Evolutionary conservation across 768 basidiomycete species (phyloP), one percentile per base, ranked within the genome.

Genomic region (Boletus rex-veris): DNA sequence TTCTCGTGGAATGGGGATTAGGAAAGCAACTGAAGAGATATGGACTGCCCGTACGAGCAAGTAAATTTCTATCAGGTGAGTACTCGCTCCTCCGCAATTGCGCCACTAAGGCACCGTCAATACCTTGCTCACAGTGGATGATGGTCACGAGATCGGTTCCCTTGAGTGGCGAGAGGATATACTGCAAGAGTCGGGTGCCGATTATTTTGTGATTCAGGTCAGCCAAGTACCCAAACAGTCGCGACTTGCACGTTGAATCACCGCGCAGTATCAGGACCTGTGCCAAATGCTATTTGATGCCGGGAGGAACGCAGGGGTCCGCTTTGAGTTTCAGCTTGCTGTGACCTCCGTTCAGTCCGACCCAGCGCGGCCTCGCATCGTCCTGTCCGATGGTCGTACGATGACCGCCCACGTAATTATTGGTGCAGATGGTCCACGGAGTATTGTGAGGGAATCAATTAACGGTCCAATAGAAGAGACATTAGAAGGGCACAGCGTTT

Each of bases 341-440:
- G 79, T 79, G 44, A 57, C 53, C 7, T 58, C 57, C 7, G 72
- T 78, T 10, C 62, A 64, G 16, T 57, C 71, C 9, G 69, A 74
- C 15, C 58, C 70, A 28, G 52, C 52, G 28, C 55, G 55, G 2
- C 66, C 68, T 4, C 62, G 69, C 5, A 68, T 77, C 3, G 63
- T 66, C 3, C 60, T 77, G 16, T 74, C 74, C 14, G 72, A 68
- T 41, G 83, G 82, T 21, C 76, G 80, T 47, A 67, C 65, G 9
- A 54, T 84, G 18, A 49, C 60, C 5, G 79, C 78, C 5, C 83
- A 86, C 61, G 67, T 85, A 33, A 69, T 86, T 45, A 75, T 86
- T 16, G 84, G 81, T 26, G 84, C 85, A 3, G 85, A 87, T 64
- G 85, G 86, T 12, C 74, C 76, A 48, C 66, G 71, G 31, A 83